Evolutionary conservation across 2,329 filamentous ascomycete genomes (phyloP), one percentile per base, ranked within the genome.

Genomic region (Tolypocladium capitatum): DNA sequence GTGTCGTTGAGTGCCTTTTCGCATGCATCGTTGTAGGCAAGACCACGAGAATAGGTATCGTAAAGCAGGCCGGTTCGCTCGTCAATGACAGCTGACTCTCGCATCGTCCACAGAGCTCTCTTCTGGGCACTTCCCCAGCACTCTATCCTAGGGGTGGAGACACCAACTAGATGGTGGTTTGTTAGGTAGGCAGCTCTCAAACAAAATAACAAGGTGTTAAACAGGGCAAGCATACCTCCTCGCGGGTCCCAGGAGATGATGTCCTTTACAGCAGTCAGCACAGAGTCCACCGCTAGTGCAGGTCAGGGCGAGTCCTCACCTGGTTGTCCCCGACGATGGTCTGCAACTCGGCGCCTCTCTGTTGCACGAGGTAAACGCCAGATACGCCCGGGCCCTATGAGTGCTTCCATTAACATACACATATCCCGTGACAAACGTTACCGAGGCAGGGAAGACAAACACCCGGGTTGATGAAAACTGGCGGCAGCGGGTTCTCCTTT

Each of bases 211-310:
- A 20, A 21, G 24, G 13, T 28, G 21, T 27, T 28, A 1, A 9
- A 28, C 13, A 16, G 34, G 2, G 11, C 2, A 24, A n/a, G 54
- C 60, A 53, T 49, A 63, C 68, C 59, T 20, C 74, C 74, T 21
- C 74, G 65, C 1, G 73, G 72, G 45, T 77, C 73, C 46, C 72
- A 76, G 38, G 68, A 67, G 48, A 77, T 66, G 2, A 77, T 63
- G 43, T 77, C 73, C 61, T 68, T 33, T 6, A 4, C 13, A 10
- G 1, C 18, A 20, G 21, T 45, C 43, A 35, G 43, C 24, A 13
- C 14, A 1, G 6, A 20, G 3, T 5, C n/a, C 11, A 1, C n/a
- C 14, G n/a, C 4, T 20, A 8, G 6, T 40, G 20, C 40, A 18
- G 2, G 3, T 14, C 20, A 4, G 20, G 6, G 16, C 5, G 20